A percentile compares a stretch with the other conserved stretches of the same genome.
Evolutionary conservation across 2,329 filamentous ascomycete species (phyloP).

Genomic region (Keithomyces neogunnii): DNA sequence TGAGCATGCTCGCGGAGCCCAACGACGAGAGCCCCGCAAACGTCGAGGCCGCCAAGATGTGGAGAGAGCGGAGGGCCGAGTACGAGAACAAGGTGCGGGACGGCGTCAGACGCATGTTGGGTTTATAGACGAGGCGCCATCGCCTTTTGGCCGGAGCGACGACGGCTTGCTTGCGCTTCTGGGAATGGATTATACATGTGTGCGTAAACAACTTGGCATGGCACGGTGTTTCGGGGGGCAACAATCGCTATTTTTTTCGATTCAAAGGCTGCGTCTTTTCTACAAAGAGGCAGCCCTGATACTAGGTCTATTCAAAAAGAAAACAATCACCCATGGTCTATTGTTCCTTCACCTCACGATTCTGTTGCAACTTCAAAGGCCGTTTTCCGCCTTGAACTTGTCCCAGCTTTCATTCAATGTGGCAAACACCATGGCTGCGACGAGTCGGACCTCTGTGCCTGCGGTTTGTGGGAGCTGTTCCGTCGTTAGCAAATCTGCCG

Average conservation of each 20-base stretch:
- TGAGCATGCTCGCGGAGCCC: constrained; percentile 96
- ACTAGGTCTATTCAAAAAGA: neutral
- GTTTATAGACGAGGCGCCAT: constrained; percentile 43
- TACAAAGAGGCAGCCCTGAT: neutral
- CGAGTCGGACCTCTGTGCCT: constrained; percentile 55
- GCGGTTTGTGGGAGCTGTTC: constrained; percentile 54
- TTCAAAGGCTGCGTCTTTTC: too few species aligned
- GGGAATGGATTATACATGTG: neutral
- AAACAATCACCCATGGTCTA: neutral
- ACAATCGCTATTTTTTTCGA: neutral
- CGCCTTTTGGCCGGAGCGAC: neutral
- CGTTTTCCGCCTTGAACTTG: constrained; percentile 63
- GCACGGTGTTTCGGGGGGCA: constrained; percentile 14
- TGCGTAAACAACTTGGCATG: constrained; percentile 9
- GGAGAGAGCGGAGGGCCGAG: constrained; percentile 73
- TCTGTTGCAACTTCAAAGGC: constrained; percentile 33
- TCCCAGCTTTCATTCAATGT: constrained; percentile 67
- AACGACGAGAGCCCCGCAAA: constrained; percentile 97
- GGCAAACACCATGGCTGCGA: constrained; percentile 57
- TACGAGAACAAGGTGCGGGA: constrained; percentile 83
- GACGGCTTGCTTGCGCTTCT: neutral
- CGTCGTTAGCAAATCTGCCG: constrained; percentile 8
- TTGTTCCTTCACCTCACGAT: constrained; percentile 3
- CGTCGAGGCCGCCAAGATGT: constrained; percentile 93
- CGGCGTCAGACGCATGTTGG: constrained; percentile 71